phyloP scores from a whole-genome alignment of 2,329 filamentous ascomycete species.

The Cladosporium austrohemisphaericum region DNA sequence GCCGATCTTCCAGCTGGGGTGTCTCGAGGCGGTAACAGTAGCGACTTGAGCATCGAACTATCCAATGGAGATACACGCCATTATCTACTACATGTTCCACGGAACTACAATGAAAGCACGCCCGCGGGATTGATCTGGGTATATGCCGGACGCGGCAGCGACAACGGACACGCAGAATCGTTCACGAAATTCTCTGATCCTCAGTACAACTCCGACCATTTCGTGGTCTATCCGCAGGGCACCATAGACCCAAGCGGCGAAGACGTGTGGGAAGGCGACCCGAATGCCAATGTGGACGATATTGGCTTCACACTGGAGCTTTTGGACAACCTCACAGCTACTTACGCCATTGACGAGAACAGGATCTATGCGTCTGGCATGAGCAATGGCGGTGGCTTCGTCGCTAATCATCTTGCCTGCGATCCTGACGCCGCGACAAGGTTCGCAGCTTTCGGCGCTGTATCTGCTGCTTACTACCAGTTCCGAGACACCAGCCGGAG shows the following conservation, averaged over 20 bases:
- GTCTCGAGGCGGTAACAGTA: conserved; percentile 8
- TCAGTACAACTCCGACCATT: conserved; percentile 40
- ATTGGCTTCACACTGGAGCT: conserved; percentile 42
- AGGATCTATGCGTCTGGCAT: conserved; percentile 46
- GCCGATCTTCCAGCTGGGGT: not conserved
- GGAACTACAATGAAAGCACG: conserved; percentile 34
- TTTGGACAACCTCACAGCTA: conserved; percentile 34
- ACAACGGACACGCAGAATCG: conserved; percentile 34
- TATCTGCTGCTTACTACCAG: conserved; percentile 44
- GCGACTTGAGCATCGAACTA: not conserved
- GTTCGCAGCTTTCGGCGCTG: conserved; percentile 47
- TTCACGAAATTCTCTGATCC: conserved; percentile 44
- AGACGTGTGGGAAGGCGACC: conserved; percentile 42
- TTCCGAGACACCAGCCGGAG: conserved; percentile 6
- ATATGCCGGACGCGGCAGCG: conserved; percentile 39
- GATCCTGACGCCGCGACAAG: conserved; percentile 36
- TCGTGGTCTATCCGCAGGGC: conserved; percentile 45
- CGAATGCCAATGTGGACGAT: conserved; percentile 40
- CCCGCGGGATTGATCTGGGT: conserved; percentile 40
- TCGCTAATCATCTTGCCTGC: conserved; percentile 46
- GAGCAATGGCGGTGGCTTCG: conserved; percentile 49
- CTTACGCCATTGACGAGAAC: conserved; percentile 41
- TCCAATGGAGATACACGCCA: conserved; percentile 4
- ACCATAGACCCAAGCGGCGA: conserved; percentile 19
- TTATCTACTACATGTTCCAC: conserved; percentile 31